phyloP scores from a whole-genome alignment of 768 basidiomycete genomes.

The Epithele typhae region DNA sequence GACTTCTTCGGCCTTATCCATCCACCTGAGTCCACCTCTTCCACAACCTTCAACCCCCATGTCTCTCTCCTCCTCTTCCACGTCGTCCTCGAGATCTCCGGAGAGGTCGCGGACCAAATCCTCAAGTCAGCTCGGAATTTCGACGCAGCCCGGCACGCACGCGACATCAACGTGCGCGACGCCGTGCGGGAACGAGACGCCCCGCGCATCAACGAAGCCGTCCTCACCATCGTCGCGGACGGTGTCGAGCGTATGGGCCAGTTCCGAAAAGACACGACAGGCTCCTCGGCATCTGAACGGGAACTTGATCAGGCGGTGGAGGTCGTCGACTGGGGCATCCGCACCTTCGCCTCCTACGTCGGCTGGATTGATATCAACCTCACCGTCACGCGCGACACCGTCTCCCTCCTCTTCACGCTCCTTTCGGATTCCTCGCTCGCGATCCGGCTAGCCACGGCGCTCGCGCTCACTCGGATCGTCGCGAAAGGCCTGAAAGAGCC shows the following conservation, averaged over 20 bases:
- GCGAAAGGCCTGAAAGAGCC: conserved; percentile 92
- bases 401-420: conserved; percentile 79
- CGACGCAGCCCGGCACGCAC: conserved; percentile 62
- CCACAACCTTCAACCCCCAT: conserved; percentile 71
- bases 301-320: conserved; percentile 63
- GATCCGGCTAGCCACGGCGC: conserved; percentile 79
- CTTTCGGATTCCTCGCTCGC: conserved; percentile 74
- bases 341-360: conserved; percentile 90
- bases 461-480: conserved; percentile 79
- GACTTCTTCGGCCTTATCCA: conserved; percentile 74
- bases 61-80: conserved; percentile 88
- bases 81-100: conserved; percentile 89
- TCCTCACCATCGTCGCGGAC: conserved; percentile 78
- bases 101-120: conserved; percentile 94
- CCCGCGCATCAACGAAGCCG: conserved; percentile 77
- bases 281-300: conserved; percentile 38
- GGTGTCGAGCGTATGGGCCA: conserved; percentile 53
- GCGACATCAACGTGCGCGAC: conserved; percentile 85
- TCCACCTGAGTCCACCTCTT: conserved; percentile 49
- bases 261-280: conserved; percentile 51
- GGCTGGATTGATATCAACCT: conserved; percentile 98
- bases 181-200: conserved; percentile 90
- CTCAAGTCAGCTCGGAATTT: conserved; percentile 83
- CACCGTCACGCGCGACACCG: conserved; percentile 86
- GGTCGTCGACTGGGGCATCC: conserved; percentile 87